phyloP scores from a whole-genome alignment of 495 filamentous ascomycete species.

The Articulospora tetracladia region DNA sequence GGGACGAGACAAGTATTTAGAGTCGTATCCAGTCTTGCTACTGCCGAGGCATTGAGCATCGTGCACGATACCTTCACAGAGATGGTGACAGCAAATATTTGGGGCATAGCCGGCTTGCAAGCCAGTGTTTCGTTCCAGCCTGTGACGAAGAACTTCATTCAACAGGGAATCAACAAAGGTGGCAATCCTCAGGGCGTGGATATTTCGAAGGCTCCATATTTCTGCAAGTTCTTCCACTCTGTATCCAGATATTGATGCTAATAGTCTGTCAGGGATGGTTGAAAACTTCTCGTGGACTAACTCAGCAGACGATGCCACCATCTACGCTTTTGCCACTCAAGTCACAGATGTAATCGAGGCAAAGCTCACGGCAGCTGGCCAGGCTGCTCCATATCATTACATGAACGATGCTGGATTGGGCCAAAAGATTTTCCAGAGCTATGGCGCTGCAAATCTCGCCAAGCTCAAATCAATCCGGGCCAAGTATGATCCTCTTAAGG shows the following conservation, averaged over 20 bases:
- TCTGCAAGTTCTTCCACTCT: conserved; percentile 31
- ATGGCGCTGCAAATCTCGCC: conserved; percentile 25
- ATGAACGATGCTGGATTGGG: conserved; percentile 20
- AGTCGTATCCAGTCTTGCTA: conserved; percentile 10
- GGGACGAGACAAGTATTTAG: conserved; percentile 8
- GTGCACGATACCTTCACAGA: conserved; percentile 15
- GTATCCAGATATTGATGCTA: not conserved
- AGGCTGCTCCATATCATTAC: conserved; percentile 16
- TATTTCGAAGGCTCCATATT: conserved; percentile 30
- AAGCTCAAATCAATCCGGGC: conserved; percentile 24
- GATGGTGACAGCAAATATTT: conserved; percentile 11
- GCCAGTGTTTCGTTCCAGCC: conserved; percentile 12
- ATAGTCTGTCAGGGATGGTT: conserved; percentile 6
- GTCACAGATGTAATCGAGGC: conserved; percentile 6
- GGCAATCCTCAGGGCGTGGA: conserved; percentile 17
- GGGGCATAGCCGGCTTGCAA: conserved; percentile 9
- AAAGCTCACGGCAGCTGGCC: conserved; percentile 6
- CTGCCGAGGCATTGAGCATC: conserved; percentile 6
- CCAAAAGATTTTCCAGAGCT: conserved; percentile 21
- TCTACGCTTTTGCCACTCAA: conserved; percentile 6
- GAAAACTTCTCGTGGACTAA: conserved; percentile 17
- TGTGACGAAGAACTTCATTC: conserved; percentile 18
- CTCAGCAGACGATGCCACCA: conserved; percentile 10
- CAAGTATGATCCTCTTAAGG: conserved; percentile 30
- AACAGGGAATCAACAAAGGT: conserved; percentile 19